phyloP scores from a whole-genome alignment of 257 asterid species.

The Nicotiana tomentosiformis region DNA sequence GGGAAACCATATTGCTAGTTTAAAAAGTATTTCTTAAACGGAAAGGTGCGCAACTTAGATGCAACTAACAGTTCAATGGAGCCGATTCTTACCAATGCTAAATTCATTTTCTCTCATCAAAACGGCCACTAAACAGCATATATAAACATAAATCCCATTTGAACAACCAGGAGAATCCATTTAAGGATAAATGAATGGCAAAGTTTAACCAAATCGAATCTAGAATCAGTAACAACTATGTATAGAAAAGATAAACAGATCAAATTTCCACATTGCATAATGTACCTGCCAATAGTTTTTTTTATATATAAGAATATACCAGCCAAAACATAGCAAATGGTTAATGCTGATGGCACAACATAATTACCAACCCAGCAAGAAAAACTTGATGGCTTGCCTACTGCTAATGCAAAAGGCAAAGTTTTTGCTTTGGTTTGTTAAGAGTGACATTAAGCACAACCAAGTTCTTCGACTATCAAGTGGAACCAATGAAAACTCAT shows the following conservation, averaged over 20 bases:
- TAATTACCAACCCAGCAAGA: background rate
- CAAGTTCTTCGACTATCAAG: background rate
- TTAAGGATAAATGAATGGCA: background rate
- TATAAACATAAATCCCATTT: background rate
- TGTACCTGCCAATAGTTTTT: background rate
- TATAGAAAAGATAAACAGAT: background rate
- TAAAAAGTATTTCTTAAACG: background rate
- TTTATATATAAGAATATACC: background rate
- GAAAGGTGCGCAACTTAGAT: background rate
- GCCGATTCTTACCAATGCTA: background rate
- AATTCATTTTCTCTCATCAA: background rate
- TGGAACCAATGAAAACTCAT: background rate
- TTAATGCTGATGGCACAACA: background rate
- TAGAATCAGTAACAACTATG: background rate
- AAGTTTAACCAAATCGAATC: background rate
- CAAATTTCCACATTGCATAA: background rate
- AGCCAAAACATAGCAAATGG: background rate
- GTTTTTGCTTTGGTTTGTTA: background rate
- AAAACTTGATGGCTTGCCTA: background rate
- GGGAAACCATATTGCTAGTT: constrained; percentile 1
- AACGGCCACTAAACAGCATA: background rate
- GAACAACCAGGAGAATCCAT: background rate
- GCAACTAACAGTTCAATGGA: background rate
- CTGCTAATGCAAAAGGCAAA: background rate
- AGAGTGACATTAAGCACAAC: background rate